Evolutionary conservation across 768 basidiomycete species (phyloP).

Genomic region (Psilocybe tampanensis): DNA sequence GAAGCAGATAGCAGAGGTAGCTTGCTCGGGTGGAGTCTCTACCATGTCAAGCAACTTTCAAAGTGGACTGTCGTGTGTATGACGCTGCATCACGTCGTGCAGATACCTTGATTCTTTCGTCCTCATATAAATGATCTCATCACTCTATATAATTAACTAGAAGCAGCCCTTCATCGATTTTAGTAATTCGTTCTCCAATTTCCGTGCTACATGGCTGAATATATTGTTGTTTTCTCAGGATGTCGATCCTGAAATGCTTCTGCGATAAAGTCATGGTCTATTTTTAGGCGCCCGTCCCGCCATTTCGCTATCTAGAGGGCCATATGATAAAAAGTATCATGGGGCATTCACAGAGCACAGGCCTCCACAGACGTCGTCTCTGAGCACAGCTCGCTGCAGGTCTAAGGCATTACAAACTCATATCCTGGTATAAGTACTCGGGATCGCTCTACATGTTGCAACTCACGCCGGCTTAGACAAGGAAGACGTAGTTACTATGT

Average conservation of each 20-base stretch:
- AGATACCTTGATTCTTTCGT: slow-evolving; percentile 4
- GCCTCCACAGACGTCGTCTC: too few relatives aligned
- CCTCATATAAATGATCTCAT: background rate
- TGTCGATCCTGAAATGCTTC: background rate
- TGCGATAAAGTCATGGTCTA: background rate
- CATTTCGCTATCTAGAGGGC: background rate
- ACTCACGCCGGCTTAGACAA: background rate
- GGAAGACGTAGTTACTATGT: background rate
- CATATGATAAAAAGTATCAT: background rate
- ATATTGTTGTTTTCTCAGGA: background rate
- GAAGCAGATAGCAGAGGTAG: background rate
- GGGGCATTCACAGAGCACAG: too few relatives aligned
- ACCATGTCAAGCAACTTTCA: background rate
- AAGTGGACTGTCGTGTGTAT: background rate
- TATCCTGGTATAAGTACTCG: background rate
- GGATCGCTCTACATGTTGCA: background rate
- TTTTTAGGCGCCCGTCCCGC: background rate
- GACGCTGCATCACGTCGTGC: background rate
- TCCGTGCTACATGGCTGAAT: background rate
- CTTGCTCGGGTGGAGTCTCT: background rate
- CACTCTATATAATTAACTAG: background rate
- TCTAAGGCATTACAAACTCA: too few relatives aligned
- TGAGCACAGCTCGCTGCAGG: too few relatives aligned
- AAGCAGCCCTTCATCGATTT: background rate
- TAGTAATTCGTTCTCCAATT: background rate